Percentiles rank a stretch among this genome's conserved stretches.
phyloP scores from a whole-genome alignment of 2,329 filamentous ascomycete species.

The Grosmannia clavigera region DNA sequence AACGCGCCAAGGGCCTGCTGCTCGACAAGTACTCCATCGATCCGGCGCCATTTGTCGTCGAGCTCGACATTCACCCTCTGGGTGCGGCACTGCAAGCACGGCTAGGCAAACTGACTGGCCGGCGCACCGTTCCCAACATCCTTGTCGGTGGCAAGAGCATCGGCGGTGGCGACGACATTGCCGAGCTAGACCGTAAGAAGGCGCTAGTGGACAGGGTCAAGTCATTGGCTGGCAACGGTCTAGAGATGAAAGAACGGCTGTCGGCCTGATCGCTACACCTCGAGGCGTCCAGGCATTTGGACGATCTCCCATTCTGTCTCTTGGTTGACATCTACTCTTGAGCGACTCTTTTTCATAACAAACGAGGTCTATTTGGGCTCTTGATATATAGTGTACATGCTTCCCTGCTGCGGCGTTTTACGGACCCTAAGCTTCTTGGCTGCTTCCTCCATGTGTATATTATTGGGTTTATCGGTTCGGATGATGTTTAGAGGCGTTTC shows the following conservation, averaged over 20 bases:
- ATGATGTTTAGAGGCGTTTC: neutral
- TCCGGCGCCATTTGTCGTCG: conserved; percentile 75
- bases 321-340: neutral
- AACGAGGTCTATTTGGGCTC: neutral
- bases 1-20: conserved; percentile 72
- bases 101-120: conserved; percentile 61
- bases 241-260: conserved; percentile 37
- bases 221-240: conserved; percentile 57
- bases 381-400: neutral
- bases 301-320: neutral
- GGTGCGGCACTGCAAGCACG: conserved; percentile 61
- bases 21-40: conserved; percentile 74
- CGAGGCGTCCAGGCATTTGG: neutral
- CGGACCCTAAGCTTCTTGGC: neutral
- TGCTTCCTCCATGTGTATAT: neutral
- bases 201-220: conserved; percentile 60
- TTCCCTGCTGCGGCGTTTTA: neutral
- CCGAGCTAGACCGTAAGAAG: conserved; percentile 53
- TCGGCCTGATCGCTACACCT: neutral
- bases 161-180: conserved; percentile 80
- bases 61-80: conserved; percentile 72
- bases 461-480: neutral
- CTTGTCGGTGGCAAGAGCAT: conserved; percentile 80
- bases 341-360: neutral
- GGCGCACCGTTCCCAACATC: conserved; percentile 83